Evolutionary conservation across 129 eudicot genomes (phyloP), one percentile per base, ranked within the genome.

Genomic region (Gnaphalium uliginosum): DNA sequence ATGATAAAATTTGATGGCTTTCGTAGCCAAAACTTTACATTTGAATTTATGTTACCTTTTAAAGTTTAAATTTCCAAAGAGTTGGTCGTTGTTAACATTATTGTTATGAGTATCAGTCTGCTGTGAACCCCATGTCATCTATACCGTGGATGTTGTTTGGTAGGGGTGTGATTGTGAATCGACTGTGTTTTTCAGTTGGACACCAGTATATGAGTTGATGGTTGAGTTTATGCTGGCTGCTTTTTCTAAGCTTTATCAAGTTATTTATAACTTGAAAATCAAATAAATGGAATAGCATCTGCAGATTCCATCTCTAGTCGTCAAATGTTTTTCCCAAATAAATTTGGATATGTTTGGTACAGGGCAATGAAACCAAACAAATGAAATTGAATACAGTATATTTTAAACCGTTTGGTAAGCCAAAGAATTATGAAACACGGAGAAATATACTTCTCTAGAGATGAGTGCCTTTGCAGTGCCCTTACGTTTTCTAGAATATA

Each of bases 101-200:
- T 37, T 25, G n/a, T 29, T 41, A 53, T 21, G 57, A 51, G 39
- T 69, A 43, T 69, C 9, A 5, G 61, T 46, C 21, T 69, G 62
- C 5, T 71, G 64, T 53, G 61, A 64, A 64, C 69, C 68, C 43
- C 10, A 29, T 64, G 43, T 64, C 8, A 17, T 14, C 43, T 30
- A 29, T n/a, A 7, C 4, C 17, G 43, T 64, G 46, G 35, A 29
- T 2, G 22, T 64, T 2, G 39, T 29, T 64, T 13, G 63, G 26
- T 51, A 25, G 17, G 59, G 29, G 18, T 19, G 54, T 67, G 72
- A 67, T 39, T 37, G 48, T n/a, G 24, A 17, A 3, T 68, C 23
- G 6, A 24, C 9, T 9, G 46, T 39, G 14, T 39, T 9, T 39
- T 9, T 9, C 46, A 14, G 46, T 39, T 39, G 46, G 46, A 39